Base-by-base conservation (phyloP, 257 asterid genomes). In the Solanum lycopersicoides region DNA sequence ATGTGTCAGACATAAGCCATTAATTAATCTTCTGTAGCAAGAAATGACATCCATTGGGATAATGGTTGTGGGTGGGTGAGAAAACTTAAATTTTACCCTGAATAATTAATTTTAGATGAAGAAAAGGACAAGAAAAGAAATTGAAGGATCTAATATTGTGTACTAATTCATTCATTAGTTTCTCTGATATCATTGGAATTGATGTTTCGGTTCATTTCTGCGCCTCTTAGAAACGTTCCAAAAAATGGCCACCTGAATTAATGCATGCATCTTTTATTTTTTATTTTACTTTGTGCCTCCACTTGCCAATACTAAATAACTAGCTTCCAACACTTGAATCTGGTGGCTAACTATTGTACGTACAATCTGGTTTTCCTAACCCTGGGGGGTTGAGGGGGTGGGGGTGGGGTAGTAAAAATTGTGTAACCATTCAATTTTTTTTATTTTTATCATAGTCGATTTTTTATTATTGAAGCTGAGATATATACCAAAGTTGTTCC, bases 191-290 rank as follows among this genome's bases (percentile, higher is more conserved):
- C 74, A 83, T 90, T 79, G 90, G 88, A 83, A 86, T 28, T 88
- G 88, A 21, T 76, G 83, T 34, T 82, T 83, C 75, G 47, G 88
- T 77, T 41, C 83, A 35, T 71, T 74, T 74, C n/a, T 45, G 75
- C 74, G 15, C 65, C 69, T 63, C 69, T 63, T 25, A 82, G 79
- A 39, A 72, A 63, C 72, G 21, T 44, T 45, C 75, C 69, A 80
- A 30, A 75, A 42, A 44, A 30, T 25, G 88, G 82, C 86, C 87
- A 83, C 89, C 89, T 86, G 86, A 89, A 86, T 32, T 60, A 42
- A 73, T 41, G 82, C 87, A 85, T 85, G 68, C 63, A 68, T 13
- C 74, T 13, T 28, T 13, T 28, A 28, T 68, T 68, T 28, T 53
- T 66, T 66, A 63, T 25, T 25, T 28, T 66, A 0, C 9, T 66